phyloP scores from a whole-genome alignment of 2,329 filamentous ascomycete species.

The Colletotrichum lini region DNA sequence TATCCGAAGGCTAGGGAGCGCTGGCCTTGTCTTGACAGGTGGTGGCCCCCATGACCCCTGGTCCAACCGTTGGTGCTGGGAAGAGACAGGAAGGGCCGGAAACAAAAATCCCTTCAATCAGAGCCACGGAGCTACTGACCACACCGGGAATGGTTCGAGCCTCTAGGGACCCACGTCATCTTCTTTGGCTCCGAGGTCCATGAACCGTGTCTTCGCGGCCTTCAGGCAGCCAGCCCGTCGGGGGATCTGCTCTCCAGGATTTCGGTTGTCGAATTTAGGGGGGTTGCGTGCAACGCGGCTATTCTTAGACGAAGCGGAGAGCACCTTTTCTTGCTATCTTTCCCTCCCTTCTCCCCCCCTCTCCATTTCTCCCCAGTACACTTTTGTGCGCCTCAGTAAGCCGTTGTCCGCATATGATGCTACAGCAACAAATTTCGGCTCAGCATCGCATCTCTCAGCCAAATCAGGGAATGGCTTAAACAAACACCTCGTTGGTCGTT shows the following conservation, averaged over 20 bases:
- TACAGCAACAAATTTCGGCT: conserved; percentile 28
- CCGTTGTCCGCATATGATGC: conserved; percentile 31
- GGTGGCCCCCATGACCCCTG: conserved; percentile 3
- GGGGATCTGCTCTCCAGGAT: conserved; percentile 43
- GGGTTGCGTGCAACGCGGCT: conserved; percentile 37
- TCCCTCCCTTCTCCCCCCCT: neutral
- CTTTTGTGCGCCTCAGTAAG: conserved; percentile 19
- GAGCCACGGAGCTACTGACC: conserved; percentile 24
- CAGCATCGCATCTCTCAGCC: conserved; percentile 20
- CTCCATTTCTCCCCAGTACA: neutral
- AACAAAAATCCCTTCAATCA: conserved; percentile 44
- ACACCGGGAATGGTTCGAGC: conserved; percentile 34
- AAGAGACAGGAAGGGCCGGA: conserved; percentile 37
- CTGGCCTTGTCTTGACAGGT: conserved; percentile 31
- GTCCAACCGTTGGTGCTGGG: conserved; percentile 33
- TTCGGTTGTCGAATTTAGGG: conserved; percentile 37
- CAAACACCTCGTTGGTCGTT: conserved; percentile 6
- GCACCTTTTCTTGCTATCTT: neutral
- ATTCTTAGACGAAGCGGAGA: conserved; percentile 39
- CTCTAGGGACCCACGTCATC: conserved; percentile 27
- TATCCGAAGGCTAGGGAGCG: conserved; percentile 13
- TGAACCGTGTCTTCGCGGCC: conserved; percentile 38
- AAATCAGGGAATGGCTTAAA: conserved; percentile 23
- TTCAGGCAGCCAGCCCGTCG: conserved; percentile 21
- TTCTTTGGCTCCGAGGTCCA: conserved; percentile 32